These are phyloP conservation scores for Solanum virginianum DNA, from an alignment of 257 asterid genomes.

Conservation along the genomic window DNA sequence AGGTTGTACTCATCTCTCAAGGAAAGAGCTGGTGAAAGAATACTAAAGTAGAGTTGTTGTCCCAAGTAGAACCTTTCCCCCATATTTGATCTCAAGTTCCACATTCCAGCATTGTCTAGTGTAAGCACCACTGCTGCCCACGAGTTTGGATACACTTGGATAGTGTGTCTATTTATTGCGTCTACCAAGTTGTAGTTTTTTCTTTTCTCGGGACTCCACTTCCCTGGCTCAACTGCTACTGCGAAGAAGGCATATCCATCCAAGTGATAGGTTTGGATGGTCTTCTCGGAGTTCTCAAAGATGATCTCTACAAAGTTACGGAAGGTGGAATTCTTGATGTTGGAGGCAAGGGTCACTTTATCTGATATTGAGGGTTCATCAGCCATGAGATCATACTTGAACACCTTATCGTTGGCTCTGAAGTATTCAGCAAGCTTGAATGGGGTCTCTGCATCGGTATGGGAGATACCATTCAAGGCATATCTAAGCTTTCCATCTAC, in stretches of 20 bases:
- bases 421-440: constrained; percentile 4
- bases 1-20: constrained; percentile 1
- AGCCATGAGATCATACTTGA: constrained; percentile 1
- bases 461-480: neutral
- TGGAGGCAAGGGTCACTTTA: neutral
- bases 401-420: neutral
- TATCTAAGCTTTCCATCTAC: neutral
- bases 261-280: neutral
- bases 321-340: neutral
- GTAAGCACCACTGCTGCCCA: neutral
- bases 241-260: constrained; percentile 1
- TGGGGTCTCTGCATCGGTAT: neutral
- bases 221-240: neutral
- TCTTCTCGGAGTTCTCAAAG: neutral
- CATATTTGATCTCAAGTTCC: constrained; percentile 1
- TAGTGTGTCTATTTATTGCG: neutral
- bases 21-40: constrained; percentile 1
- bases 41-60: neutral
- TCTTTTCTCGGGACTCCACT: neutral
- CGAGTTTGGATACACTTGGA: neutral
- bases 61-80: constrained; percentile 1
- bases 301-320: constrained; percentile 2
- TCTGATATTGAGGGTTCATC: neutral
- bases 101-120: neutral
- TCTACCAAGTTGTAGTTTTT: constrained; percentile 2